These are phyloP conservation scores for Entelexis sorbosivorans DNA, from an alignment of 1,139 yeast genomes.

Conservation along the genomic window DNA sequence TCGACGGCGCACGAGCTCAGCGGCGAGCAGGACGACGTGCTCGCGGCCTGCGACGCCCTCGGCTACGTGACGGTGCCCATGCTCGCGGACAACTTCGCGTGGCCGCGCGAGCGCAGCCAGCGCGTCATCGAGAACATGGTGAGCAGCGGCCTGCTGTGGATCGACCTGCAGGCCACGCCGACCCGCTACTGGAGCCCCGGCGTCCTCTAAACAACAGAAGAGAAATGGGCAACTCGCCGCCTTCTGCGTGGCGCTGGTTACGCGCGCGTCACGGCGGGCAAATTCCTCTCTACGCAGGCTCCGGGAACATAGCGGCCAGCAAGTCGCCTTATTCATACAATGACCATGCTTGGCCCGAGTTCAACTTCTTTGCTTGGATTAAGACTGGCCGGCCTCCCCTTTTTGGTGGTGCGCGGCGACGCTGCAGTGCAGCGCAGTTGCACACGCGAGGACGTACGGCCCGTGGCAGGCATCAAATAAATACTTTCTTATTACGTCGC, in stretches of 20 bases:
- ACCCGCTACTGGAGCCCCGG: slow-evolving; percentile 22
- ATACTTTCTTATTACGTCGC: not conserved
- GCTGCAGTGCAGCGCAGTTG: no score
- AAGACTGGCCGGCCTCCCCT: no score
- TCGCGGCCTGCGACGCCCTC: slow-evolving; percentile 65
- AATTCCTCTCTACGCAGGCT: no score
- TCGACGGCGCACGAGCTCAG: slow-evolving; percentile 45
- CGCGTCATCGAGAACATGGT: slow-evolving; percentile 69
- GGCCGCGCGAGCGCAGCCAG: slow-evolving; percentile 56
- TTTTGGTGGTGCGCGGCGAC: no score
- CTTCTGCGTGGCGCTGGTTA: no score
- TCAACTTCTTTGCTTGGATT: no score
- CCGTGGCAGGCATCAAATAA: slow-evolving; percentile 5
- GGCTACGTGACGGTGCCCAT: slow-evolving; percentile 55
- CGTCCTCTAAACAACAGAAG: not conserved
- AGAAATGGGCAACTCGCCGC: no score
- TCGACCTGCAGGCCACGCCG: slow-evolving; percentile 46
- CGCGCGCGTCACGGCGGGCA: no score
- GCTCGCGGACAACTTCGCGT: slow-evolving; percentile 56
- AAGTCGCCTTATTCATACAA: no score
- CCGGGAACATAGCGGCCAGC: no score
- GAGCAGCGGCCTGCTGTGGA: slow-evolving; percentile 70
- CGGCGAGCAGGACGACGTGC: slow-evolving; percentile 54
- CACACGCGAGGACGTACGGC: no score
- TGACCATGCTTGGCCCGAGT: no score